Percentiles rank a stretch among this genome's conserved stretches.
Conservation (phyloP, 2,329 filamentous ascomycete genomes). For the Sporothrix variecibatus region DNA sequence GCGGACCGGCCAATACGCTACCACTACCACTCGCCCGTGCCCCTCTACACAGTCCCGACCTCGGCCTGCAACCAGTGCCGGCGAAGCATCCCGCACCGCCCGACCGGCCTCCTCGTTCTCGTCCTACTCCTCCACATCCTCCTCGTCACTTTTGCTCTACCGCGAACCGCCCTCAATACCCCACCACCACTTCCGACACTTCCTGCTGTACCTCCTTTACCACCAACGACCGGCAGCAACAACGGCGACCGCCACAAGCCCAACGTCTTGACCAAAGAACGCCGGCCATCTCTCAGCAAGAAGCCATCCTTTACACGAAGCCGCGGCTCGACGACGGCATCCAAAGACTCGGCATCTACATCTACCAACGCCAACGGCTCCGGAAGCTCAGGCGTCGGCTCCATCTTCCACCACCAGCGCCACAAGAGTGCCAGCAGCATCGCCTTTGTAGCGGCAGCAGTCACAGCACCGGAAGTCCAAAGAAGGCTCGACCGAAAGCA, state of each 20-base stretch:
- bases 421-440: slow-evolving; percentile 30
- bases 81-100: slow-evolving; percentile 30
- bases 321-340: slow-evolving; percentile 41
- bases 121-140: slow-evolving; percentile 6
- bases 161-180: slow-evolving; percentile 22
- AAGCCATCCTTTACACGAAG: slow-evolving; percentile 54
- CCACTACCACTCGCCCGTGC: neutral
- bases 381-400: slow-evolving; percentile 21
- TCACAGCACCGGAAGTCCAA: slow-evolving; percentile 2
- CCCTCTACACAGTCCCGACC: slow-evolving; percentile 31
- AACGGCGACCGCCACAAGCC: slow-evolving; percentile 32
- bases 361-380: slow-evolving; percentile 36
- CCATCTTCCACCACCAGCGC: slow-evolving; percentile 16
- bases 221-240: neutral
- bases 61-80: slow-evolving; percentile 42
- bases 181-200: slow-evolving; percentile 29
- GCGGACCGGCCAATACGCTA: slow-evolving; percentile 29
- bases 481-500: neutral
- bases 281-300: slow-evolving; percentile 56
- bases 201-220: slow-evolving; percentile 21
- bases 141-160: neutral
- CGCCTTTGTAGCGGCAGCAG: neutral
- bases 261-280: slow-evolving; percentile 47
- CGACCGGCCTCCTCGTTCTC: neutral
- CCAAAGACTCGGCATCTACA: neutral